Evolutionary conservation across 495 filamentous ascomycete species (phyloP), one percentile per base, ranked within the genome.

Genomic region (Cercophora samala): DNA sequence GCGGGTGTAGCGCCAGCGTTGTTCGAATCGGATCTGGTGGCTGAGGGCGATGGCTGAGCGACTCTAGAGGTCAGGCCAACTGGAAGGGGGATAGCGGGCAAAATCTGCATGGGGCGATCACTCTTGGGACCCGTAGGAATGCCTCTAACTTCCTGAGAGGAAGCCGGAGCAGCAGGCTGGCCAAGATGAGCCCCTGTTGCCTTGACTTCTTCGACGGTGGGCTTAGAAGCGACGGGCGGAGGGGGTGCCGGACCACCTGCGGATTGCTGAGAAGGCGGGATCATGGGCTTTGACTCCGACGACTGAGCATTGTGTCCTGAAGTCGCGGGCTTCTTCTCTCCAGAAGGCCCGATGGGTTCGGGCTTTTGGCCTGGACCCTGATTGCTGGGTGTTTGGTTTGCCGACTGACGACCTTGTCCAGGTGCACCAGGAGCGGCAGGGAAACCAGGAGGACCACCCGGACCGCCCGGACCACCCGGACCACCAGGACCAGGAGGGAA

Each of bases 141-240:
- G 51, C 75, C 53, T 73, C 84, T 86, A 21, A 73, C 67, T 58
- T 80, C 74, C 25, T 74, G 60, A n/a, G 76, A 69, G 5, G 67
- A 65, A n/a, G 74, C 61, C 17, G 74, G 66, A 13, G 80, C 72
- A 19, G 79, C 74, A 21, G 76, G 77, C 63, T 77, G 75, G 29
- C 71, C 59, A 0, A 79, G 73, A 5, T 77, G 74, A 55, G 82
- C 79, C 6, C 79, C 80, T 51, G 85, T 76, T 37, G 79, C 81
- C 68, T 84, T 81, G n/a, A 85, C 80, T 65, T 86, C 85, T 23
- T 76, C 79, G 19, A 84, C 82, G 9, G 83, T 77, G 8, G 89
- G 88, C 70, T 91, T 93, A 23, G 89, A 87, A 68, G 90, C 89
- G 58, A 86, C 83, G 4, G 89, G 88, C 5, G 86, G 87, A 55